Percentiles rank a stretch among this genome's conserved stretches.
phyloP scores from a whole-genome alignment of 1,284 basidiomycete species.

The Cutaneotrichosporon dermatis region DNA sequence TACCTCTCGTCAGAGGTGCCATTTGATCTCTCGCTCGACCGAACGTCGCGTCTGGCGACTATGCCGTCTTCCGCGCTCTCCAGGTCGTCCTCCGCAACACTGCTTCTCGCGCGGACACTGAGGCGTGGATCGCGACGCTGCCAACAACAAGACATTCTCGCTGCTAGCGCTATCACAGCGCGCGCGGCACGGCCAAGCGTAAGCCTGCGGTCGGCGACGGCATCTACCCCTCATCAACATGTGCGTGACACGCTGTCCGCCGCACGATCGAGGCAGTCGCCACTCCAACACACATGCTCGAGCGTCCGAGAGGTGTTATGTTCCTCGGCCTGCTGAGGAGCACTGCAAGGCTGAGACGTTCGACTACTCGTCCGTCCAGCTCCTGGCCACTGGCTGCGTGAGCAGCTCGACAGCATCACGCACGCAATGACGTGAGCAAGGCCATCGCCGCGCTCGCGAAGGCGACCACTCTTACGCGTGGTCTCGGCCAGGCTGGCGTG shows the following conservation, averaged over 20 bases:
- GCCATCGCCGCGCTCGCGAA: conserved; percentile 28
- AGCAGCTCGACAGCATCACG: conserved; percentile 27
- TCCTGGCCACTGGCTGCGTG: conserved; percentile 47
- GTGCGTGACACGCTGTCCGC: conserved; percentile 18
- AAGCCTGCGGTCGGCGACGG: conserved; percentile 30
- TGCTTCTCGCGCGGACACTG: conserved; percentile 12
- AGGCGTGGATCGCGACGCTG: conserved; percentile 26
- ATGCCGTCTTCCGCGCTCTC: conserved; percentile 22
- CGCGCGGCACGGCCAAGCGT: conserved; percentile 24
- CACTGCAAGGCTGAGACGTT: conserved; percentile 34
- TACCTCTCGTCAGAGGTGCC: conserved; percentile 17
- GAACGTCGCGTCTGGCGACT: conserved; percentile 18
- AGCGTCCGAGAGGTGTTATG: conserved; percentile 7
- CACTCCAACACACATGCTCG: neutral
- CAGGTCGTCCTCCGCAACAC: conserved; percentile 32
- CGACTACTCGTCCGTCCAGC: conserved; percentile 51
- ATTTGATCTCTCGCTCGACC: conserved; percentile 34
- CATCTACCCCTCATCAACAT: conserved; percentile 31
- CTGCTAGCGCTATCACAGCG: conserved; percentile 23
- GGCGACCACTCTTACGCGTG: conserved; percentile 42
- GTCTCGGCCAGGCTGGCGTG: conserved; percentile 48
- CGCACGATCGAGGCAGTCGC: conserved; percentile 1
- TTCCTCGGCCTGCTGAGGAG: conserved; percentile 34
- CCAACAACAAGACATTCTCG: conserved; percentile 33
- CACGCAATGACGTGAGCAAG: conserved; percentile 11